Conservation (phyloP, 805 yeast species). For the Brettanomyces anomalus region DNA sequence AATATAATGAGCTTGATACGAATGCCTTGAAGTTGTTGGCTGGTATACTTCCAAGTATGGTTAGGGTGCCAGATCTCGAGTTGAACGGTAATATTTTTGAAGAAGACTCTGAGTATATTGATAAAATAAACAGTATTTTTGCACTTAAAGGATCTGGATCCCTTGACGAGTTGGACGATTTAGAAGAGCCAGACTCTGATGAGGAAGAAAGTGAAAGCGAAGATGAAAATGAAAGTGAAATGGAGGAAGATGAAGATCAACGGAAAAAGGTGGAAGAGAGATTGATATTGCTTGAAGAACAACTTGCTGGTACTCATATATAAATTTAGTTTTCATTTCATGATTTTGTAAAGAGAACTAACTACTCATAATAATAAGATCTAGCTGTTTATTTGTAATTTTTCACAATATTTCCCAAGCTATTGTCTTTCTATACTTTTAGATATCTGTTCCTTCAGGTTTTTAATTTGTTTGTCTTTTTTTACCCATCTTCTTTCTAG, state of each 20-base stretch:
- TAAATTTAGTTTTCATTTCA: conserved; percentile 4
- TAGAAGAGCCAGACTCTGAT: conserved; percentile 73
- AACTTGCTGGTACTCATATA: conserved; percentile 33
- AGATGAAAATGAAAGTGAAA: conserved; percentile 46
- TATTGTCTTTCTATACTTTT: not conserved
- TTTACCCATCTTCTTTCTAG: conserved; percentile 64
- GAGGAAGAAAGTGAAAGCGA: conserved; percentile 57
- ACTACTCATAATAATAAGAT: too few species aligned
- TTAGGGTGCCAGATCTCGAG: conserved; percentile 58
- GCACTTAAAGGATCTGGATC: conserved; percentile 71
- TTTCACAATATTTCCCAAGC: not conserved
- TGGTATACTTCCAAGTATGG: conserved; percentile 45
- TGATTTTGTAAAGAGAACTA: not conserved
- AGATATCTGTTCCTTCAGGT: conserved; percentile 22
- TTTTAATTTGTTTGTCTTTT: conserved; percentile 47
- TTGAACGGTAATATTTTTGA: conserved; percentile 90
- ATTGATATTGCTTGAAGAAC: conserved; percentile 40
- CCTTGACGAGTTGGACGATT: conserved; percentile 87
- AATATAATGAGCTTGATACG: conserved; percentile 78
- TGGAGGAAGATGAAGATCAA: conserved; percentile 24
- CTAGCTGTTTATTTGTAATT: too few species aligned
- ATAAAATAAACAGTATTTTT: conserved; percentile 50
- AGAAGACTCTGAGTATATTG: conserved; percentile 73
- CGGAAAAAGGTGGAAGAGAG: conserved; percentile 16
- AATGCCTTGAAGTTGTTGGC: conserved; percentile 53